Percentiles rank a stretch among this genome's conserved stretches.
phyloP scores from a whole-genome alignment of 1,139 yeast species.

The Chernovozyma sophiae-reginae region DNA sequence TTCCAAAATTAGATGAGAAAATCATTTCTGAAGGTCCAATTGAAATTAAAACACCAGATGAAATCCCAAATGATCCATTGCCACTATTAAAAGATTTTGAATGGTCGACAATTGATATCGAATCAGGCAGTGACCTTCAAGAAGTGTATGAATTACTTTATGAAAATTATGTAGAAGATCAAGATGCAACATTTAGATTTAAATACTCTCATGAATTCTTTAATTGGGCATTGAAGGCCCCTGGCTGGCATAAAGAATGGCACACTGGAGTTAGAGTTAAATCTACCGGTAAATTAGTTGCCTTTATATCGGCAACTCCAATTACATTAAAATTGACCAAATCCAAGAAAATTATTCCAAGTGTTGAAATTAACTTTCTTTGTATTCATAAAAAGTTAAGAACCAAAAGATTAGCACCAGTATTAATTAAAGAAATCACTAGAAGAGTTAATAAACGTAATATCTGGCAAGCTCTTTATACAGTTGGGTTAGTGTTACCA shows the following conservation, averaged over 20 bases:
- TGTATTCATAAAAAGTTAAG: constrained; percentile 93
- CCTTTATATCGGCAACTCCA: constrained; percentile 91
- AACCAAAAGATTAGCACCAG: constrained; percentile 91
- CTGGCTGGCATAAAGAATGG: constrained; percentile 91
- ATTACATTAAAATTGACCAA: constrained; percentile 59
- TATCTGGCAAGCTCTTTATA: constrained; percentile 95
- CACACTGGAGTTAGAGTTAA: constrained; percentile 90
- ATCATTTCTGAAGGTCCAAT: constrained; percentile 80
- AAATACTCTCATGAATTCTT: constrained; percentile 81
- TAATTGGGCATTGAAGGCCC: constrained; percentile 91
- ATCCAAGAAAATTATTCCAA: constrained; percentile 44
- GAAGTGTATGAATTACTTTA: constrained; percentile 78
- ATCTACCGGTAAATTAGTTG: constrained; percentile 72
- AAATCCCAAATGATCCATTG: constrained; percentile 66
- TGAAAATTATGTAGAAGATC: constrained; percentile 92
- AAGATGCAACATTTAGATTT: constrained; percentile 87
- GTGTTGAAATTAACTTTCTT: constrained; percentile 89
- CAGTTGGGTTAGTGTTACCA: constrained; percentile 90
- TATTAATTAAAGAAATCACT: constrained; percentile 88
- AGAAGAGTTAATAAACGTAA: constrained; percentile 80
- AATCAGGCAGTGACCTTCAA: constrained; percentile 50
- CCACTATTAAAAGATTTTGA: constrained; percentile 77
- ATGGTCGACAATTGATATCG: constrained; percentile 80
- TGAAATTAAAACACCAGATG: constrained; percentile 66
- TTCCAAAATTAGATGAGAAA: constrained; percentile 66